These are phyloP conservation scores for Salvia miltiorrhiza DNA, from an alignment of 257 asterid genomes.

Conservation along the genomic window DNA sequence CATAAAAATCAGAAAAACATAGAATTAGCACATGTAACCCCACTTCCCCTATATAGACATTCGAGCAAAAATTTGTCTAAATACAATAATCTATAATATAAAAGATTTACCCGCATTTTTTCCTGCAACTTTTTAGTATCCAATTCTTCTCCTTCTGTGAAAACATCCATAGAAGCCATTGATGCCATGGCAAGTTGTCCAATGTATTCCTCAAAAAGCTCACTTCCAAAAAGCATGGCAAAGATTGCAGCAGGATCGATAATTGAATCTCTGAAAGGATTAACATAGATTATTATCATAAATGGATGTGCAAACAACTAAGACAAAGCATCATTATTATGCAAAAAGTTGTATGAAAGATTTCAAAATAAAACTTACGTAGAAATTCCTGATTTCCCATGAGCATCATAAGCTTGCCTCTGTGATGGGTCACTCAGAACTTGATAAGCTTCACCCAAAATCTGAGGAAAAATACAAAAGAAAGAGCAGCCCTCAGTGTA, in stretches of 20 bases:
- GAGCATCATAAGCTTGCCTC: conserved; percentile 85
- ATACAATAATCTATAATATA: neutral
- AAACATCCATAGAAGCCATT: conserved; percentile 91
- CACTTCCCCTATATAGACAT: conserved; percentile 7
- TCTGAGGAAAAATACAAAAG: conserved; percentile 46
- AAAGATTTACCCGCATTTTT: conserved; percentile 79
- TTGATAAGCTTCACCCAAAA: conserved; percentile 99
- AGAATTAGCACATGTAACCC: neutral
- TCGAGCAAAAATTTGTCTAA: conserved; percentile 10
- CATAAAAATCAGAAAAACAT: no score
- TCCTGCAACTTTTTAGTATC: conserved; percentile 89
- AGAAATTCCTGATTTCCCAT: conserved; percentile 96
- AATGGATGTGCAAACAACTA: neutral
- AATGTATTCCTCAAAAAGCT: conserved; percentile 96
- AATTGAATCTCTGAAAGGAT: conserved; percentile 74
- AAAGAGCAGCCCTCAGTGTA: conserved; percentile 9
- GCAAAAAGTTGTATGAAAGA: conserved; percentile 3
- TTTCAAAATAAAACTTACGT: conserved; percentile 47
- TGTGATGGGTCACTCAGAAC: conserved; percentile 92
- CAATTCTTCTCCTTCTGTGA: conserved; percentile 77
- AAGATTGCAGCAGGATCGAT: conserved; percentile 99
- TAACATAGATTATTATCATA: conserved; percentile 16
- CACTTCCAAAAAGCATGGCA: conserved; percentile 99
- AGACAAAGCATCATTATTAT: conserved; percentile 3
- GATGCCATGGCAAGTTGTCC: conserved; percentile 99